Percentiles rank a stretch among this genome's conserved stretches.
Evolutionary conservation across 2,329 filamentous ascomycete species (phyloP).

Genomic region (Aureobasidium pullulans): DNA sequence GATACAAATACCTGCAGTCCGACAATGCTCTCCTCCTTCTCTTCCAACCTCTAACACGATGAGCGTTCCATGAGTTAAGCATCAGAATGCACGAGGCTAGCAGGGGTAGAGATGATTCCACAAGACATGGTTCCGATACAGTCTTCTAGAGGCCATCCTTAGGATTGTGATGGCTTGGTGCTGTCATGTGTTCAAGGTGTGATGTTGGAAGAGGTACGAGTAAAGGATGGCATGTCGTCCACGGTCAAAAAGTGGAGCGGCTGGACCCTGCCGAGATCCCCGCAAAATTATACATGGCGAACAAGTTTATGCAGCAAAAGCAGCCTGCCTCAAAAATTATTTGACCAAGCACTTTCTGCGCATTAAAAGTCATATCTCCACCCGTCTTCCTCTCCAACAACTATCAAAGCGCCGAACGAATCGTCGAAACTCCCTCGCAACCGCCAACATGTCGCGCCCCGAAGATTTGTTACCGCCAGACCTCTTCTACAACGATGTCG

Average conservation of each 20-base stretch:
- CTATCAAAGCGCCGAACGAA: not conserved
- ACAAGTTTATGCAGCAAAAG: not conserved
- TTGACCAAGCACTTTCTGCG: not conserved
- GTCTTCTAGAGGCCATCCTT: too few relatives aligned
- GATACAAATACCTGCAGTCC: too few relatives aligned
- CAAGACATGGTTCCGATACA: too few relatives aligned
- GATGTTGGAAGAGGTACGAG: not conserved
- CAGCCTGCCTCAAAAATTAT: not conserved
- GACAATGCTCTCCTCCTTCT: too few relatives aligned
- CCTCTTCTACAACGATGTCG: slow-evolving; percentile 92
- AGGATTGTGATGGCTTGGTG: too few relatives aligned
- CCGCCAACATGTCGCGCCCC: slow-evolving; percentile 78
- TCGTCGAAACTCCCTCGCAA: not conserved
- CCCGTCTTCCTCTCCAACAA: not conserved
- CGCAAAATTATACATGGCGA: not conserved
- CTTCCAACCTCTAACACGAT: too few relatives aligned
- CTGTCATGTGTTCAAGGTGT: too few relatives aligned
- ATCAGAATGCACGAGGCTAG: too few relatives aligned
- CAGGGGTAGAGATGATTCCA: too few relatives aligned
- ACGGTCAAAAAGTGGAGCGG: too few relatives aligned
- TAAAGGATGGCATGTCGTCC: not conserved
- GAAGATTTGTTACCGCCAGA: slow-evolving; percentile 93
- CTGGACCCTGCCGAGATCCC: not conserved
- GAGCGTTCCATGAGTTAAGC: too few relatives aligned
- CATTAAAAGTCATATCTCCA: not conserved